Evolutionary conservation across 2,329 filamentous ascomycete genomes (phyloP), one percentile per base, ranked within the genome.

Genomic region (Ceratocystis lukuohia): DNA sequence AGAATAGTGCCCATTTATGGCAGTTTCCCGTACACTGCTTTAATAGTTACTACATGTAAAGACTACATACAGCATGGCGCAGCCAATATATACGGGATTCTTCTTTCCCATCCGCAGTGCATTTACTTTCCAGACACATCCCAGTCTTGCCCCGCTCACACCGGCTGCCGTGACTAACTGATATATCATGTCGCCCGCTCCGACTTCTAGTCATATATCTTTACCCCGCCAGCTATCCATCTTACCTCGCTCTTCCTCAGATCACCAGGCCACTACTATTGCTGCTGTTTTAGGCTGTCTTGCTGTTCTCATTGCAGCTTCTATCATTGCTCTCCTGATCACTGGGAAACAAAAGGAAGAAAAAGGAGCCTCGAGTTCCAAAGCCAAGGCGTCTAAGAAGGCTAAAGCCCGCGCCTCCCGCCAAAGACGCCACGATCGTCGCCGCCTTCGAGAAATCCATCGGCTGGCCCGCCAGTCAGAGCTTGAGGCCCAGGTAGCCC

Each of bases 301-400:
- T 59, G 56, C 56, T n/a, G n/a, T 59, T 17, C 56, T 59, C 15
- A 59, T 59, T n/a, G 56, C 56, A 15, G 56, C 56, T n/a, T 59
- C 56, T 15, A 37, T 37, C 5, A 59, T 33, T n/a, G 56, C 17
- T n/a, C 17, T 59, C 17, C 12, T 59, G 33, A 5, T 59, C 6
- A 59, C 56, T 4, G 30, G 12, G 15, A 37, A n/a, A 15, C 5
- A 59, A 1, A n/a, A 59, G 5, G 15, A 37, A 59, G 28, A 8
- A 59, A 22, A 37, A 53, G 3, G 2, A 53, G 20, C 20, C 48
- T 59, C 56, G 2, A 30, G 28, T 15, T 6, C 17, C 12, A 59
- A 33, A n/a, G 8, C 28, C 30, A 59, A 37, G 28, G 28, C 56
- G 4, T 10, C 28, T 2, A 59, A 59, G n/a, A 30, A 37, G 8